Percentiles rank a stretch among this genome's conserved stretches.
Conservation (phyloP, 106 monocot genomes). For the Amphibolis antarctica region DNA sequence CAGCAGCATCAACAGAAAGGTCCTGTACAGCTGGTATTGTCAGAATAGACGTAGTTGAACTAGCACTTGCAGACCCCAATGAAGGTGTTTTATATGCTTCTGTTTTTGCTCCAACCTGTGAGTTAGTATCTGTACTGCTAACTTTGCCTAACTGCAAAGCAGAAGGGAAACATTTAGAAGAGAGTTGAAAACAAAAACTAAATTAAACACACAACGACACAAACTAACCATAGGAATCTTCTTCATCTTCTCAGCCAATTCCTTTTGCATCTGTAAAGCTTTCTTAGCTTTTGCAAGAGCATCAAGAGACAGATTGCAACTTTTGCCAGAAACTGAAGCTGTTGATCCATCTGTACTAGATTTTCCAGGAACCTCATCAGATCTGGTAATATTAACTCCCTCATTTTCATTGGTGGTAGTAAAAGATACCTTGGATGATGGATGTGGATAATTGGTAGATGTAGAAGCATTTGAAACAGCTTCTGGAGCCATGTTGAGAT, state of each 20-base stretch:
- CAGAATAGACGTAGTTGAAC: neutral
- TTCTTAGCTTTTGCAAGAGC: conserved; percentile 98
- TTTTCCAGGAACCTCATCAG: conserved; percentile 99
- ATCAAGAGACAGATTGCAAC: conserved; percentile 74
- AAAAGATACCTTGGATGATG: conserved; percentile 81
- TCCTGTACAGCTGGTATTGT: neutral
- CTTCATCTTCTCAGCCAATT: conserved; percentile 79
- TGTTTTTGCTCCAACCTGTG: conserved; percentile 19
- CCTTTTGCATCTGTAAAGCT: conserved; percentile 88
- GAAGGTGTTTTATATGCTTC: neutral
- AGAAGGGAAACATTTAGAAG: conserved; percentile 5
- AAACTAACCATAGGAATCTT: conserved; percentile 53
- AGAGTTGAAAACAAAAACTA: neutral
- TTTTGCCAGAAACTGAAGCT: conserved; percentile 45
- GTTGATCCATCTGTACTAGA: conserved; percentile 93
- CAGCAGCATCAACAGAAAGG: conserved; percentile 1
- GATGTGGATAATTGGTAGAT: conserved; percentile 24
- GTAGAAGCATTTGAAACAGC: conserved; percentile 20
- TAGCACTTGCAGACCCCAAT: neutral
- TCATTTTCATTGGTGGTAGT: conserved; percentile 99
- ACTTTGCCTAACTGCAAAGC: conserved; percentile 40
- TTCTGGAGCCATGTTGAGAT: conserved; percentile 24
- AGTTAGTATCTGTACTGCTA: conserved; percentile 15
- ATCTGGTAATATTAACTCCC: conserved; percentile 96
- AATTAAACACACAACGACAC: neutral